phyloP scores from a whole-genome alignment of 2,329 filamentous ascomycete genomes.

The Pseudogymnoascus sp. region DNA sequence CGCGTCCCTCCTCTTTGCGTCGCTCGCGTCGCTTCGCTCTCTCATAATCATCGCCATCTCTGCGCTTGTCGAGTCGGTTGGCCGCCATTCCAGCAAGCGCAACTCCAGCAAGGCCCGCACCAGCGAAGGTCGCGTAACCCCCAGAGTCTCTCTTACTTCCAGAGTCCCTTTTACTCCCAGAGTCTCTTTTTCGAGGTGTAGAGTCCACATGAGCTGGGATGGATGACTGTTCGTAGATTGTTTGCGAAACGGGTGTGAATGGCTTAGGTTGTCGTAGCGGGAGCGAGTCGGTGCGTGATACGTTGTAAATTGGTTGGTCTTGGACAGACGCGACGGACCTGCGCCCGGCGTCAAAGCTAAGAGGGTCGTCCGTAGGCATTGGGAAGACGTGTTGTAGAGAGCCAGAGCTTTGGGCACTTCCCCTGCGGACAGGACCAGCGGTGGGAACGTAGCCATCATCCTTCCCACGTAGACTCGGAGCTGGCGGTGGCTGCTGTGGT shows the following conservation, averaged over 20 bases:
- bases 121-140: slow-evolving; percentile 27
- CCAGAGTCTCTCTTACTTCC: not conserved
- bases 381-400: slow-evolving; percentile 60
- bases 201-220: slow-evolving; percentile 1
- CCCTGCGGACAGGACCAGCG: not conserved
- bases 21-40: slow-evolving; percentile 24
- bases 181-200: slow-evolving; percentile 6
- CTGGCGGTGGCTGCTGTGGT: slow-evolving; percentile 10
- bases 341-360: slow-evolving; percentile 50
- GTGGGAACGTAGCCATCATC: not conserved
- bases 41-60: slow-evolving; percentile 26
- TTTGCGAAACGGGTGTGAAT: slow-evolving; percentile 61
- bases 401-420: not conserved
- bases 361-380: slow-evolving; percentile 58
- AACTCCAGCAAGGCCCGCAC: slow-evolving; percentile 31
- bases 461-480: slow-evolving; percentile 15
- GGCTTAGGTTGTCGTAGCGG: slow-evolving; percentile 83
- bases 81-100: slow-evolving; percentile 43
- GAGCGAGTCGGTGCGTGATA: slow-evolving; percentile 44
- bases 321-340: slow-evolving; percentile 42
- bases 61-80: slow-evolving; percentile 23
- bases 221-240: slow-evolving; percentile 50
- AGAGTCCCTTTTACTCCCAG: not conserved
- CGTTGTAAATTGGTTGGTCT: slow-evolving; percentile 29
- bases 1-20: slow-evolving; percentile 23